A percentile compares a stretch with the other conserved stretches of the same genome.
Conservation (phyloP, 306 rosid species). For the Lathyrus tuberosus region DNA sequence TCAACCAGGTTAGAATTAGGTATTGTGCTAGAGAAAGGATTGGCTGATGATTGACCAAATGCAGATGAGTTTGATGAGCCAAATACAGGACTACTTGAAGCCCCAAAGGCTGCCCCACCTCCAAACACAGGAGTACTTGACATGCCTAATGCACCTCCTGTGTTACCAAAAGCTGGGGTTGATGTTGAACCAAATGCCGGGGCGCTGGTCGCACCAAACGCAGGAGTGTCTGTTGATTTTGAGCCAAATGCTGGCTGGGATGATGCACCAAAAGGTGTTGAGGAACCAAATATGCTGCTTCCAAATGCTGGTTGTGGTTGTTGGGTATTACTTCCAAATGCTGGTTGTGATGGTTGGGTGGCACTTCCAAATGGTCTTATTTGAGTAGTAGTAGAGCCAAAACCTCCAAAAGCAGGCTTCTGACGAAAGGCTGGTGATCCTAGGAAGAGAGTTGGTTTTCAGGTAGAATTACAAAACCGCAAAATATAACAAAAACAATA, state of each 20-base stretch:
- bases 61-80: constrained; percentile 45
- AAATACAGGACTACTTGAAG: constrained; percentile 9
- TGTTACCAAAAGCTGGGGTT: no score
- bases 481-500: not conserved
- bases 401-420: no score
- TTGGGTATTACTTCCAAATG: constrained; percentile 73
- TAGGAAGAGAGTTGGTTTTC: no score
- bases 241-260: constrained; percentile 36
- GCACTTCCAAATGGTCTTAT: constrained; percentile 78
- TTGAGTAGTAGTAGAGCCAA: constrained; percentile 71
- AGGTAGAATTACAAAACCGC: no score
- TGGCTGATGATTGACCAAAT: constrained; percentile 68
- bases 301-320: constrained; percentile 89
- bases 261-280: constrained; percentile 78
- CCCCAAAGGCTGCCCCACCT: not conserved
- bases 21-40: constrained; percentile 59
- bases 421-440: no score
- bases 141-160: no score
- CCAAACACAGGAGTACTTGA: no score
- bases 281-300: constrained; percentile 77
- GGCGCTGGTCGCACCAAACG: no score
- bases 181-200: no score
- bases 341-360: constrained; percentile 76
- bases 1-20: constrained; percentile 69
- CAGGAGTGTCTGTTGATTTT: no score